Base-by-base conservation (phyloP, 192 early-diverging fungal genomes). In the Funneliformis geosporum region DNA sequence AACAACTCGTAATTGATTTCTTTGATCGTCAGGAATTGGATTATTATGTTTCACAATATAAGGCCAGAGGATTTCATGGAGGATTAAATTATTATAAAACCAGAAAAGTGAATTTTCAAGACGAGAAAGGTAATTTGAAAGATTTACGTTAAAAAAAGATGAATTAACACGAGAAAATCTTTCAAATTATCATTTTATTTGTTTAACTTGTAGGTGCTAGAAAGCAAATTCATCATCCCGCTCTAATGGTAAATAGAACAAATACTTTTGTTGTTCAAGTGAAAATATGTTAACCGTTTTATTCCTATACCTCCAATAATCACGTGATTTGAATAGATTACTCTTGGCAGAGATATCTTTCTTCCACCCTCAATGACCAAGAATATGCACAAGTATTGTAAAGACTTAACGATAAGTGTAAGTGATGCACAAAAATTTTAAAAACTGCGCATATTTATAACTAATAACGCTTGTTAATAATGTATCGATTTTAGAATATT, bases 51-150 rank as follows among this genome's bases (percentile, higher is more conserved):
- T 25, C 64, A 3, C 81, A 86, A 59, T 86, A 71, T 61, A 72
- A 76, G 28, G 12, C 11, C 33, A 40, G 55, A 27, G 81, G 81
- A 39, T 76, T 82, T 47, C 85, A 81, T n/a, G 85, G 85, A 5
- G 81, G 80, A 1, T 59, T 86, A 25, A 86, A 86, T 80, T 86
- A 79, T 46, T 86, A 86, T 78, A 85, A 83, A 46, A 82, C 80
- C n/a, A 76, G 69, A 14, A 81, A 47, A 38, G 43, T 86, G 46
- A 86, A 86, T 21, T 86, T 76, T 68, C 82, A 86, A 27, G 85
- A 86, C 40, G 85, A 86, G 47, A 77, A 77, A 66, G 76, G 76
- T 65, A 43, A 50, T 28, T 7, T 71, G 5, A 71, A 46, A 44
- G 8, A 55, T 55, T 4, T 47, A 33, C 4, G 21, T 50, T 16